Evolutionary conservation across 2,329 filamentous ascomycete genomes (phyloP).

Genomic region (Pyricularia grisea): DNA sequence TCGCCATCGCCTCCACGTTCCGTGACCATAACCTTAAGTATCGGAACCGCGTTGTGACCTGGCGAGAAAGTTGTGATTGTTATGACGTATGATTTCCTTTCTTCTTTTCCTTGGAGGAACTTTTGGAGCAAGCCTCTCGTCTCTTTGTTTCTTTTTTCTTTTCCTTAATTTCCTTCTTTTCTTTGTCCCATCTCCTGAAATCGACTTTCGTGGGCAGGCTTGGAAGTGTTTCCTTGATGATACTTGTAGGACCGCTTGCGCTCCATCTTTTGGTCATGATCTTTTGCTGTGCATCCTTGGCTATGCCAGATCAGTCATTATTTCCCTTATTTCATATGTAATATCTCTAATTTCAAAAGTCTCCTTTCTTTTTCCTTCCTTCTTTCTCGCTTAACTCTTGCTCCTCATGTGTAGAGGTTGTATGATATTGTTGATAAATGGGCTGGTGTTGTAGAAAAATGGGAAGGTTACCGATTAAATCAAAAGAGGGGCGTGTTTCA

Average conservation of each 20-base stretch:
- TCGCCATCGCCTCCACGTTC: neutral
- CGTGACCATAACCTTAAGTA: constrained; percentile 1
- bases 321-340: neutral
- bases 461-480: neutral
- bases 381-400: neutral
- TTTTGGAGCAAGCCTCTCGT: neutral
- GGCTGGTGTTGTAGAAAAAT: neutral
- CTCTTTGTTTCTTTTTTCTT: neutral
- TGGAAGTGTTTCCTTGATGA: neutral
- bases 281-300: neutral
- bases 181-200: neutral
- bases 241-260: neutral
- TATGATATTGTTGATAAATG: neutral
- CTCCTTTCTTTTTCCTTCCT: neutral
- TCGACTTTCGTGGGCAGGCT: neutral
- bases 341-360: neutral
- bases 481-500: neutral
- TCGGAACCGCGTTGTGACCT: neutral
- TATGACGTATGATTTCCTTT: neutral
- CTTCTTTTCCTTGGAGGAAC: neutral
- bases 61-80: neutral
- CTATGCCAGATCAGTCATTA: neutral
- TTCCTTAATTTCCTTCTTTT: neutral
- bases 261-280: neutral
- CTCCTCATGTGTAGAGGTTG: neutral